Evolutionary conservation across 768 basidiomycete species (phyloP).

Genomic region (Tephrocybe sp.): DNA sequence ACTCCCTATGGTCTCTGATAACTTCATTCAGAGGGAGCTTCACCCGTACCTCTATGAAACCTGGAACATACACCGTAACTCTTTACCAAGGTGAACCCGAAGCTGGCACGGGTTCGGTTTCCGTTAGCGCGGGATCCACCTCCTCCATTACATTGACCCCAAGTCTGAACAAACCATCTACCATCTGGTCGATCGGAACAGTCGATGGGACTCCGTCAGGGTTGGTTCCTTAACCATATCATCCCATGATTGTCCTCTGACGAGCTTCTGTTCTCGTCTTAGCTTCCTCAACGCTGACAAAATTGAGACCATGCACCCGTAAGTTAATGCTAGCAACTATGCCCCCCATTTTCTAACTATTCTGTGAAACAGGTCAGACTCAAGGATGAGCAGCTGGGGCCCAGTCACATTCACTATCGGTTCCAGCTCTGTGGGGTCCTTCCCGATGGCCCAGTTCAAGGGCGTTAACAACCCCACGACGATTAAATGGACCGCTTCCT

Average conservation of each 20-base stretch:
- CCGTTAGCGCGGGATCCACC: conserved; percentile 40
- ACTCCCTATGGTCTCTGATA: not conserved
- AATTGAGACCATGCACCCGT: conserved; percentile 51
- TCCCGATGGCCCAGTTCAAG: conserved; percentile 54
- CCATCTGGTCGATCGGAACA: conserved; percentile 47
- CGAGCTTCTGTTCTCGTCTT: not conserved
- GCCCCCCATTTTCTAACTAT: not conserved
- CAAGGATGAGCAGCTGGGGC: conserved; percentile 46
- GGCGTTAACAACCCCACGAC: conserved; percentile 44
- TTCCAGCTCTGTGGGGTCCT: conserved; percentile 35
- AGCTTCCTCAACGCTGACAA: conserved; percentile 51
- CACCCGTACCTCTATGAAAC: conserved; percentile 45
- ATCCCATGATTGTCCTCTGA: not conserved
- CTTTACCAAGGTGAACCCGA: conserved; percentile 47
- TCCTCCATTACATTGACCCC: conserved; percentile 31
- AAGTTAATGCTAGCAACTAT: conserved; percentile 13
- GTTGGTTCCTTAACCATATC: conserved; percentile 17
- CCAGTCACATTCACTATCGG: conserved; percentile 47
- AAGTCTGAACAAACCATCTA: conserved; percentile 31
- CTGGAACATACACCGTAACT: conserved; percentile 47
- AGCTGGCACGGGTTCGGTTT: conserved; percentile 41
- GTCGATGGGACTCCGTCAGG: conserved; percentile 47
- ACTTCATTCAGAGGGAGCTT: conserved; percentile 33
- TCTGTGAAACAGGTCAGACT: conserved; percentile 32
- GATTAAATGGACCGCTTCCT: conserved; percentile 39